phyloP scores from a whole-genome alignment of 352 stramenopile species.

The Pythium aquatile region DNA sequence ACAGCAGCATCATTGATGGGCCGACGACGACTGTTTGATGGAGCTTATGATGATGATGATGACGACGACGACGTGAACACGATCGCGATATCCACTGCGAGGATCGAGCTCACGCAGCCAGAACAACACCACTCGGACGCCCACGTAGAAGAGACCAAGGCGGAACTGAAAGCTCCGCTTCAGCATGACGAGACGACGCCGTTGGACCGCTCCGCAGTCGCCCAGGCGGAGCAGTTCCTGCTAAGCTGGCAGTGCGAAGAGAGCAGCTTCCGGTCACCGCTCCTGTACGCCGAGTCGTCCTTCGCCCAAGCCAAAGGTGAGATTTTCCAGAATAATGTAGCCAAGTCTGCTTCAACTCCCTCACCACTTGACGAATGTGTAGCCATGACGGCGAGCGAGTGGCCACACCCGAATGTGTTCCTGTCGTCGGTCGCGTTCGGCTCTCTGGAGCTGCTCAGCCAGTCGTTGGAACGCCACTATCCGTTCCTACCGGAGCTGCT shows the following conservation, averaged over 20 bases:
- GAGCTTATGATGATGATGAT: constrained; percentile 10
- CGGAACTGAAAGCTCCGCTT: background rate
- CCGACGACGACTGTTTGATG: background rate
- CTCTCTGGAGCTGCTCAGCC: constrained; percentile 46
- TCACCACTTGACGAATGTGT: constrained; percentile 7
- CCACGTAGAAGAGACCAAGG: background rate
- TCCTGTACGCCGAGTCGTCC: constrained; percentile 59
- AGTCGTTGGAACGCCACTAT: constrained; percentile 43
- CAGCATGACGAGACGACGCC: background rate
- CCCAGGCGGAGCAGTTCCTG: constrained; percentile 49
- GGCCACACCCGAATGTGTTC: constrained; percentile 55
- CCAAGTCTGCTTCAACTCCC: constrained; percentile 10
- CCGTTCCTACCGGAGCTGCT: constrained; percentile 36
- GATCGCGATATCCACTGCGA: constrained; percentile 14
- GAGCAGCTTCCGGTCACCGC: constrained; percentile 47
- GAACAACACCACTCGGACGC: background rate
- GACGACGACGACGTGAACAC: constrained; percentile 27
- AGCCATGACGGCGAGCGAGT: constrained; percentile 21
- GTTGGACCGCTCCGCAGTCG: constrained; percentile 9
- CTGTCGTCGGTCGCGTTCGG: constrained; percentile 48
- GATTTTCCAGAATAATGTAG: background rate
- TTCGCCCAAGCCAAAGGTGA: constrained; percentile 61
- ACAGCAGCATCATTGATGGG: background rate
- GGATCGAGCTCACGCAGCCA: background rate
- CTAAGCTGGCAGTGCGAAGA: constrained; percentile 51